These are phyloP conservation scores for Boletus coccyginus DNA, from an alignment of 768 basidiomycete species.

Conservation along the genomic window DNA sequence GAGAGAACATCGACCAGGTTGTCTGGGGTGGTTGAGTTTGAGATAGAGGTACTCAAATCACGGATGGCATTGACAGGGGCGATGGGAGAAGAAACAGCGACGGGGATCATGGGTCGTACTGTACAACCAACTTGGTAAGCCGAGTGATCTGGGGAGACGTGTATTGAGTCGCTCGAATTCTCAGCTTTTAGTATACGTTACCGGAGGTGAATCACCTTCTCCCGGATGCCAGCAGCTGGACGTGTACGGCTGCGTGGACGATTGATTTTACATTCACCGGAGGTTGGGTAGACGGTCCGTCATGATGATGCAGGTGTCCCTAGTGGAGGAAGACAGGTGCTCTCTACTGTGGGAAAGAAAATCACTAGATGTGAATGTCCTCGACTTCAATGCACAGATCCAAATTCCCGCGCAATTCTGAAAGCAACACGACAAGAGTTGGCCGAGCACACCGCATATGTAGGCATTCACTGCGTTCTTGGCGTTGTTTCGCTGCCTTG, in stretches of 20 bases:
- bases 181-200: slow-evolving; percentile 22
- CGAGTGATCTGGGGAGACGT: background rate
- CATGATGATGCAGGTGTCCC: background rate
- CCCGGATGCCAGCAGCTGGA: background rate
- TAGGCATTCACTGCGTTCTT: no score
- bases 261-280: no score
- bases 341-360: no score
- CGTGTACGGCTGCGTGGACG: background rate
- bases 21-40: slow-evolving; percentile 1
- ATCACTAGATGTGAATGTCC: no score
- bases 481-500: no score
- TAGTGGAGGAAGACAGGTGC: slow-evolving; percentile 1
- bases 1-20: slow-evolving; percentile 25
- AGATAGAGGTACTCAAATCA: slow-evolving; percentile 15
- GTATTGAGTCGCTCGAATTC: background rate
- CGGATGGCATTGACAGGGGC: slow-evolving; percentile 7
- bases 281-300: background rate
- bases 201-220: background rate
- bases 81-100: slow-evolving; percentile 8
- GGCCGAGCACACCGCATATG: no score
- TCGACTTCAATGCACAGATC: no score
- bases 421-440: no score
- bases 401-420: no score
- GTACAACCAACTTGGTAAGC: background rate
- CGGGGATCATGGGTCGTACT: slow-evolving; percentile 13